Base-by-base conservation (phyloP, 768 basidiomycete genomes). In the Lentinus tigrinus region DNA sequence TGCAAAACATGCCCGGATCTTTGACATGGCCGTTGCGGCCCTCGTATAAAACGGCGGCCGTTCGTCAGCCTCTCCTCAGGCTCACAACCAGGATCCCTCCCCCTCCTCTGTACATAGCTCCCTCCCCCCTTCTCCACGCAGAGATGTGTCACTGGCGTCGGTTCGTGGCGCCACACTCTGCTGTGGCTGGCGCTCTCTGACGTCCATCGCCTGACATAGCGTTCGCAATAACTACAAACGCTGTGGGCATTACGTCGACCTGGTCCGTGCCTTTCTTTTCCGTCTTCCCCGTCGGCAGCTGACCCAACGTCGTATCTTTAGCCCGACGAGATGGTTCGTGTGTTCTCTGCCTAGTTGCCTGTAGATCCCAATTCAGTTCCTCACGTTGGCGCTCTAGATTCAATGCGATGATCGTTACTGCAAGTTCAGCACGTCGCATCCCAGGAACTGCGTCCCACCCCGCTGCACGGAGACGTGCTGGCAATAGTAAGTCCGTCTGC, bases 101-200 rank as follows among this genome's bases (percentile, higher is more conserved):
- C 58, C 63, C 63, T 63, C 66, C 64, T 56, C 53, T 58, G 52
- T 58, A 57, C 65, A 56, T 63, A 49, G 55, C 46, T 40, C 61
- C 63, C 66, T 58, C 43, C 62, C 63, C 67, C 56, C 48, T 28
- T 28, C 49, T 38, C 37, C 19, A 38, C 34, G 40, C 63, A 61
- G 50, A 52, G 27, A 91, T 91, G 89, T 91, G 89, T 69, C 79
- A 76, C 70, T 85, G 79, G 80, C 81, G 87, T 77, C 85, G 88
- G 89, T 90, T 61, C 67, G 63, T 51, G 19, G 16, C 44, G 31
- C 46, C n/a, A 46, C 49, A 54, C 38, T 57, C 36, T 36, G 52
- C 44, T 36, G 24, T 49, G 47, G 23, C 53, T 62, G 42, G 48
- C 38, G 48, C 34, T 58, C 62, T 52, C 58, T 67, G 54, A 52